phyloP scores from a whole-genome alignment of 2,329 filamentous ascomycete species.

The Trichoderma sp. region DNA sequence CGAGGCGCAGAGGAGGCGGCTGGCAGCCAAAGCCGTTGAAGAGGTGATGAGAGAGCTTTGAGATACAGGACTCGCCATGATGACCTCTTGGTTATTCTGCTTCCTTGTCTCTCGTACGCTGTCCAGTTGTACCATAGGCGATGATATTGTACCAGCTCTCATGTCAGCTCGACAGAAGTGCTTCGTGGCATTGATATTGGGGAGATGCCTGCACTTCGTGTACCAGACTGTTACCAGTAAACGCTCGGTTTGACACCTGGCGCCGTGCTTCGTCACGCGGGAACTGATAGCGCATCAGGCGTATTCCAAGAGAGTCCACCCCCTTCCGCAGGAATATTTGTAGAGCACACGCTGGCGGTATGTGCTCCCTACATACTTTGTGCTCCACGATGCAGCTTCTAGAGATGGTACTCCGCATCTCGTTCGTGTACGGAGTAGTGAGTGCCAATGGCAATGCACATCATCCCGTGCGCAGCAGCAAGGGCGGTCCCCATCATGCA shows the following conservation, averaged over 20 bases:
- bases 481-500: slow-evolving; percentile 7
- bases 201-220: neutral
- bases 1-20: slow-evolving; percentile 61
- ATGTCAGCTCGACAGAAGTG: neutral
- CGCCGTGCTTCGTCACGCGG: neutral
- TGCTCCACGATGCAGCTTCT: too few species aligned
- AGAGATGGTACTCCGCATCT: neutral
- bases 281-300: neutral
- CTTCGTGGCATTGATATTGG: neutral
- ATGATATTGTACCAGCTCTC: neutral
- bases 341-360: neutral
- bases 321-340: neutral
- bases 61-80: neutral
- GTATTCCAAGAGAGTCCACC: neutral
- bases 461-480: neutral
- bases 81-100: neutral
- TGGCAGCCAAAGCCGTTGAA: slow-evolving; percentile 63
- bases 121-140: neutral
- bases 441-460: neutral
- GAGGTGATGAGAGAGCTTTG: slow-evolving; percentile 66
- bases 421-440: neutral
- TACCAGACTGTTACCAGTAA: too few species aligned
- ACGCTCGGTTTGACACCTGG: neutral
- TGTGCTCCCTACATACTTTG: too few species aligned
- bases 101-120: neutral